phyloP scores from a whole-genome alignment of 2,329 filamentous ascomycete genomes.

The Chrysosporium keratinophilum region DNA sequence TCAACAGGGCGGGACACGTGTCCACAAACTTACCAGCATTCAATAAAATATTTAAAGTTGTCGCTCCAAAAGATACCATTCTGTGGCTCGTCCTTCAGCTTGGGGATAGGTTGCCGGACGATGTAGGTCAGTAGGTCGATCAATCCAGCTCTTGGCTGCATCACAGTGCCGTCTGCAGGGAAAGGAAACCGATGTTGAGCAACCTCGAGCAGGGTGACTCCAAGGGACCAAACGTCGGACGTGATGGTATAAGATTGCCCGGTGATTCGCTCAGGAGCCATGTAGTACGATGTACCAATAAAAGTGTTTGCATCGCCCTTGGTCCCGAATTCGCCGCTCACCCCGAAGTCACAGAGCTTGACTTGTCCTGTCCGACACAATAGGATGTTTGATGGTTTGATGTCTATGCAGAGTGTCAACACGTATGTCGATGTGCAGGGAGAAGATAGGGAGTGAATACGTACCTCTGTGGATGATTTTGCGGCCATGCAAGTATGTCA shows the following conservation, averaged over 20 bases:
- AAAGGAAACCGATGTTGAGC: slow-evolving; percentile 97
- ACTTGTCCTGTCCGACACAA: slow-evolving; percentile 86
- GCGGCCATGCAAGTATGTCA: slow-evolving; percentile 89
- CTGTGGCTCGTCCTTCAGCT: slow-evolving; percentile 86
- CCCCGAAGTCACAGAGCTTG: slow-evolving; percentile 96
- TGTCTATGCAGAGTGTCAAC: slow-evolving; percentile 48
- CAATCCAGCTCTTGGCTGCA: slow-evolving; percentile 82
- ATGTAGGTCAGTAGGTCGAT: slow-evolving; percentile 97
- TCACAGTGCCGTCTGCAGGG: slow-evolving; percentile 89
- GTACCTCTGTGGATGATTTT: slow-evolving; percentile 85
- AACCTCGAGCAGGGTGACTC: slow-evolving; percentile 96
- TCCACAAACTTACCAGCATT: slow-evolving; percentile 72
- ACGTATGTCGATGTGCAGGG: background rate
- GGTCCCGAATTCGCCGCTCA: slow-evolving; percentile 94
- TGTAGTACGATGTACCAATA: slow-evolving; percentile 97
- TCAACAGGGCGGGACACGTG: background rate
- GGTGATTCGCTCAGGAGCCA: slow-evolving; percentile 96
- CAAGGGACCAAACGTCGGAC: slow-evolving; percentile 95
- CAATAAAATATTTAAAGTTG: slow-evolving; percentile 98
- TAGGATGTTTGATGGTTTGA: slow-evolving; percentile 96
- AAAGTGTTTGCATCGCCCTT: slow-evolving; percentile 98
- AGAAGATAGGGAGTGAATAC: slow-evolving; percentile 5
- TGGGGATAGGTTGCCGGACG: slow-evolving; percentile 87
- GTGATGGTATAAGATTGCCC: slow-evolving; percentile 98
- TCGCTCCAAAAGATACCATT: slow-evolving; percentile 89